These are phyloP conservation scores for Daldinia bambusicola DNA, from an alignment of 495 filamentous ascomycete species.

Conservation along the genomic window DNA sequence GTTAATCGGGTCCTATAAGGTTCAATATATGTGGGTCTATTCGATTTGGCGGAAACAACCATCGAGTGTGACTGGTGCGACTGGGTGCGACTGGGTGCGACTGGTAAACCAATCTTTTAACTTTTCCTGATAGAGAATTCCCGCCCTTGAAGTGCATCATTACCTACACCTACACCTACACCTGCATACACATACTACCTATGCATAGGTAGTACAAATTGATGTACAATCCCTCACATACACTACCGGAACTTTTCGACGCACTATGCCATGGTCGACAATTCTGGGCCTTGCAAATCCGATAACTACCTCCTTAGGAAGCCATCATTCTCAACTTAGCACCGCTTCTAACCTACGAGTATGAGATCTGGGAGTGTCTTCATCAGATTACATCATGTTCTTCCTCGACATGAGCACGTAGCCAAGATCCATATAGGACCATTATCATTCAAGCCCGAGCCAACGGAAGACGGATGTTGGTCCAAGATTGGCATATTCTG, in stretches of 20 bases:
- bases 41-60: slow-evolving; percentile 11
- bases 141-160: slow-evolving; percentile 26
- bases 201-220: slow-evolving; percentile 6
- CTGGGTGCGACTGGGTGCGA: slow-evolving; percentile 26
- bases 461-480: slow-evolving; percentile 23
- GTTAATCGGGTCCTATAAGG: slow-evolving; percentile 21
- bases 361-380: background rate
- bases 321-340: background rate
- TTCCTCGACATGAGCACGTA: slow-evolving; percentile 4
- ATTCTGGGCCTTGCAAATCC: slow-evolving; percentile 11
- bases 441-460: slow-evolving; percentile 16
- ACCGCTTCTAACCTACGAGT: background rate
- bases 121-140: slow-evolving; percentile 29
- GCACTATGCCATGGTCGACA: background rate
- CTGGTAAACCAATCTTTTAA: slow-evolving; percentile 32
- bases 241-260: no score
- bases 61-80: background rate
- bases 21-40: slow-evolving; percentile 13
- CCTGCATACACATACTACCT: slow-evolving; percentile 11
- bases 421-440: slow-evolving; percentile 14
- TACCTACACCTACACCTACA: slow-evolving; percentile 21
- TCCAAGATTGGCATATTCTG: slow-evolving; percentile 16
- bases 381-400: background rate
- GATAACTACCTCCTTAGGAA: background rate
- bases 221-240: no score